Conservation (phyloP, 148 eudicot species). For the Vaccinium corymbosum region DNA sequence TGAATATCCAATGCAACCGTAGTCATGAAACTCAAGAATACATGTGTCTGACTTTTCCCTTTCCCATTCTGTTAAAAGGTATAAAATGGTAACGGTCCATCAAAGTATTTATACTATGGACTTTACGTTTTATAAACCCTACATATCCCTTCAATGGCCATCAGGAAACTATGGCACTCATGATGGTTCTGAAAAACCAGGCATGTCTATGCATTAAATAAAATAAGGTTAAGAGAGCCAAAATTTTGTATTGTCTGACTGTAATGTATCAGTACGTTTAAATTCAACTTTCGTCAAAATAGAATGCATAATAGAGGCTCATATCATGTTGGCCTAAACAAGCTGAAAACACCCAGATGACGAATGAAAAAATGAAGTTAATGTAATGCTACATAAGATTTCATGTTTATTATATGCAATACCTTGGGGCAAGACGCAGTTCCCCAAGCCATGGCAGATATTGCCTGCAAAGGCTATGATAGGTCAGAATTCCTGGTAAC, state of each 20-base stretch:
- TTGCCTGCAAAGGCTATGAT: conserved; percentile 55
- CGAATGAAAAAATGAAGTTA: neutral
- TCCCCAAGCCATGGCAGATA: conserved; percentile 99
- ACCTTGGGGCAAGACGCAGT: conserved; percentile 99
- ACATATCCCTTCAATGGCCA: neutral
- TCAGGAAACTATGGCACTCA: conserved; percentile 6
- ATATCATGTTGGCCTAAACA: neutral
- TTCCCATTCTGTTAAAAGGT: neutral
- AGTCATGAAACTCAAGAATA: neutral
- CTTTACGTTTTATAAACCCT: neutral
- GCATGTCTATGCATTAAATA: neutral
- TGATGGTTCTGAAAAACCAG: neutral
- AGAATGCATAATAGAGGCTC: neutral
- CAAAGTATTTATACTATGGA: neutral
- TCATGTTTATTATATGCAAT: conserved; percentile 5
- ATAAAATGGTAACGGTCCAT: neutral
- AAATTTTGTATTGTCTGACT: neutral
- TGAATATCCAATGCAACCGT: neutral
- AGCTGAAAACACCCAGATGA: conserved; percentile 5
- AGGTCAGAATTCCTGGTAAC: conserved; percentile 5
- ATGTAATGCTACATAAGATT: neutral
- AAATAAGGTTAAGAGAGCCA: neutral
- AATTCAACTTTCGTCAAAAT: neutral
- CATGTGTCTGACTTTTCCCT: neutral
- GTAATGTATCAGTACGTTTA: neutral